Conservation (phyloP, 108 stramenopile genomes). For the Nannochloropsis salina region DNA sequence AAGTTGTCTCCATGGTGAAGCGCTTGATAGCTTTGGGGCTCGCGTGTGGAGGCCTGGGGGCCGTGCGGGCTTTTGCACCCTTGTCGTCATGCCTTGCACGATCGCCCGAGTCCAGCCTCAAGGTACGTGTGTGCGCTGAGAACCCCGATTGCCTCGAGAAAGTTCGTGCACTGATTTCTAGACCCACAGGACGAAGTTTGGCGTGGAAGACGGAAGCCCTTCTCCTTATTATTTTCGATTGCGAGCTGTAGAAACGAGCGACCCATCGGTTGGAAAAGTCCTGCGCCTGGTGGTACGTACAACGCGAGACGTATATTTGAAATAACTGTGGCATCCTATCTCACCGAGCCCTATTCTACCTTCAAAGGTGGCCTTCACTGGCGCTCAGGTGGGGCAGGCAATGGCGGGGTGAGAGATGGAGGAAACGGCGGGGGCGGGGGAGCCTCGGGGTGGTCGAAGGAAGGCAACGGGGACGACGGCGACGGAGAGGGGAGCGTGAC, state of each 20-base stretch:
- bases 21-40: background rate
- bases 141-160: background rate
- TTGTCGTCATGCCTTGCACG: background rate
- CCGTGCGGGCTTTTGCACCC: background rate
- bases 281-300: background rate
- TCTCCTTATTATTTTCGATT: background rate
- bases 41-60: background rate
- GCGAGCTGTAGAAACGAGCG: background rate
- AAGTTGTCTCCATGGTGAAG: background rate
- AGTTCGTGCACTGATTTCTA: background rate
- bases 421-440: background rate
- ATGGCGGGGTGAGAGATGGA: background rate
- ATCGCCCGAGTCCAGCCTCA: background rate
- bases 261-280: background rate
- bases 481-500: background rate
- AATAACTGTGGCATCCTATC: background rate
- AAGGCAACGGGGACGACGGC: conserved; percentile 19
- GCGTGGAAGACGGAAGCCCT: background rate
- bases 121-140: background rate
- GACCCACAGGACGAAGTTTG: background rate
- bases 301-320: background rate
- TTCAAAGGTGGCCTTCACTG: no score
- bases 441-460: background rate
- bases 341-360: no score
- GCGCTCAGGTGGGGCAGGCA: background rate